These are phyloP conservation scores for Diplodia intermedia DNA, from an alignment of 2,329 filamentous ascomycete genomes.

Conservation along the genomic window DNA sequence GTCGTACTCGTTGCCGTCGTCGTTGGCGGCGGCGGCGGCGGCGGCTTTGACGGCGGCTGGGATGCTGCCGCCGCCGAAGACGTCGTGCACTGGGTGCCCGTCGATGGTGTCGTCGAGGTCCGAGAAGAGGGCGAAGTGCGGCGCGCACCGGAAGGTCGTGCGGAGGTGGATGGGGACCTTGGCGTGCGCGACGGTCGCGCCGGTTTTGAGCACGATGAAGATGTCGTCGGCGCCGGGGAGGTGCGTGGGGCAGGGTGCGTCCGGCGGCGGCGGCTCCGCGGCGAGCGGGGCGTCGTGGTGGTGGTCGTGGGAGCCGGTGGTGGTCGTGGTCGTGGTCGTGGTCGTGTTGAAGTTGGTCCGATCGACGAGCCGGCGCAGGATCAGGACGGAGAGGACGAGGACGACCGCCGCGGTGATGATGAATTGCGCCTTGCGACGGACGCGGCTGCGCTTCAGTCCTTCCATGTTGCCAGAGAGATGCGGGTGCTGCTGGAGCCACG, in stretches of 20 bases:
- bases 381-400: not conserved
- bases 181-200: slow-evolving; percentile 64
- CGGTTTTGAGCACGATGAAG: slow-evolving; percentile 65
- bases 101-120: slow-evolving; percentile 52
- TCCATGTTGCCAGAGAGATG: too few species aligned
- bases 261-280: slow-evolving; percentile 18
- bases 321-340: too few species aligned
- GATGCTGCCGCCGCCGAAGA: slow-evolving; percentile 51
- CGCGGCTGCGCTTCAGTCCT: too few species aligned
- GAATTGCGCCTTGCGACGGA: slow-evolving; percentile 6
- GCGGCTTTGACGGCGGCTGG: slow-evolving; percentile 45
- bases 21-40: too few species aligned
- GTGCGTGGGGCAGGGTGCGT: slow-evolving; percentile 38
- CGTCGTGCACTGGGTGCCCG: slow-evolving; percentile 57
- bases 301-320: not conserved
- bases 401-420: not conserved
- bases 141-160: slow-evolving; percentile 46
- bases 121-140: slow-evolving; percentile 47
- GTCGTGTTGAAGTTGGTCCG: not conserved
- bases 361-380: not conserved
- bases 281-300: too few species aligned
- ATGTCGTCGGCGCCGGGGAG: slow-evolving; percentile 56
- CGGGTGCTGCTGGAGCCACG: too few species aligned
- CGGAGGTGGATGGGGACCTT: slow-evolving; percentile 59
- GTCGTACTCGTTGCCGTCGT: too few species aligned